Evolutionary conservation across 805 yeast genomes (phyloP), one percentile per base, ranked within the genome.

Genomic region (Candida silvatica): DNA sequence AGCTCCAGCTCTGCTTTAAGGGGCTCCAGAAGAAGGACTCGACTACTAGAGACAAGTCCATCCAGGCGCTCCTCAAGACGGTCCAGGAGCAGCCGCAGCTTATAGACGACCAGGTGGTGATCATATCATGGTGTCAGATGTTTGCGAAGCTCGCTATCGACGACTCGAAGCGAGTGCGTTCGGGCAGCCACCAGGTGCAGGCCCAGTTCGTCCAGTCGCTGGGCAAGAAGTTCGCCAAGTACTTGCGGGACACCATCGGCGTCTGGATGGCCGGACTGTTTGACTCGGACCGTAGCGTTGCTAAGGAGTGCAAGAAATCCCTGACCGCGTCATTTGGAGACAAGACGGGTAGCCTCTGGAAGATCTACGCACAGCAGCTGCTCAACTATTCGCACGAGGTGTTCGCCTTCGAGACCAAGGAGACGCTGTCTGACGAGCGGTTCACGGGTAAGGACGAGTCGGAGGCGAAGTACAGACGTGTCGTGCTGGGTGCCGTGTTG

Each of bases 31-130:
- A 87, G 56, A 74, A 81, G 49, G 95, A 87, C 48, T 70, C 79
- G 5, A 77, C 75, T n/a, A 90, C 97, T 0, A 82, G 78, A 49
- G 95, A 85, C 46, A 83, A 80, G 51, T 86, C 92, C 1, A 61
- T 86, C 18, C 51, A 44, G 5, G 94, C 82, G 28, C 51, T 80
- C 20, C 46, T 64, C 3, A 47, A 54, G 3, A 48, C 58, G 20
- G 41, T 71, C 3, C 51, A 48, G 31, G 4, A 47, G 11, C 39
- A 52, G 22, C 39, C 46, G 4, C 39, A 43, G 1, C 46, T 54
- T 2, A 33, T 62, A 12, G 50, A 64, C n/a, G 78, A 79, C 41
- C 82, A 77, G 35, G 46, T 72, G 18, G 67, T 70, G 15, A 54
- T 69, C n/a, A 67, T 65, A 34, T 69, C 77, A 25, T 84, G 85